Evolutionary conservation across 331 rosid genomes (phyloP), one percentile per base, ranked within the genome.

Genomic region (Cydonia oblonga): DNA sequence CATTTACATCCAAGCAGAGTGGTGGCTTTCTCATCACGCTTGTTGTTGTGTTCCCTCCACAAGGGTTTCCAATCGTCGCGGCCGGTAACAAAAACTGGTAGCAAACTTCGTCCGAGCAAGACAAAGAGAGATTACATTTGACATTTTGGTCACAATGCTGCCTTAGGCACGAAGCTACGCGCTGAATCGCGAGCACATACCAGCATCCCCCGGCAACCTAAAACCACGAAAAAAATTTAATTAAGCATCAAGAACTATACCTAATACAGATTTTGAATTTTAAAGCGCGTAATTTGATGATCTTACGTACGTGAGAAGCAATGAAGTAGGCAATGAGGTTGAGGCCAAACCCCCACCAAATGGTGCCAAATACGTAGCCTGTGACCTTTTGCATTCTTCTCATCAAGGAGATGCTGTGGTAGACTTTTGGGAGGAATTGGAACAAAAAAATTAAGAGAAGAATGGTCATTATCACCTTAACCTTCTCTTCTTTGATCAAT

Each of bases 161-260:
- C 77, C 77, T 79, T 24, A 93, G 86, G 73, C 98, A 93, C 0
- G 96, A 86, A 12, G 97, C 97, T 2, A 91, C 96, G 1, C 97
- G 90, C 28, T 93, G 98, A 77, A 93, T 91, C 0, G 96, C 98
- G 52, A 93, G 98, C 18, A 93, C 97, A 75, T 93, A 93, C 98
- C 98, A 93, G 75, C 98, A 93, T 58, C 98, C 98, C 76, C 98
- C 98, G 1, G 98, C 97, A 75, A 93, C 96, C 98, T 93, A 51
- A 26, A 35, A 61, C 49, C 52, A 46, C 7, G 6, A 22, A 20
- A 5, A 38, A 40, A 38, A 6, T 40, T 19, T 32, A 16, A 59
- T n/a, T 3, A 33, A 74, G 35, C 8, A 25, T 40, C 4, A 74
- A 53, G 65, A 60, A 60, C 13, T 15, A 25, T 18, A 49, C 19